Evolutionary conservation across 768 basidiomycete genomes (phyloP).

Genomic region (Psilocybe subaeruginosa): DNA sequence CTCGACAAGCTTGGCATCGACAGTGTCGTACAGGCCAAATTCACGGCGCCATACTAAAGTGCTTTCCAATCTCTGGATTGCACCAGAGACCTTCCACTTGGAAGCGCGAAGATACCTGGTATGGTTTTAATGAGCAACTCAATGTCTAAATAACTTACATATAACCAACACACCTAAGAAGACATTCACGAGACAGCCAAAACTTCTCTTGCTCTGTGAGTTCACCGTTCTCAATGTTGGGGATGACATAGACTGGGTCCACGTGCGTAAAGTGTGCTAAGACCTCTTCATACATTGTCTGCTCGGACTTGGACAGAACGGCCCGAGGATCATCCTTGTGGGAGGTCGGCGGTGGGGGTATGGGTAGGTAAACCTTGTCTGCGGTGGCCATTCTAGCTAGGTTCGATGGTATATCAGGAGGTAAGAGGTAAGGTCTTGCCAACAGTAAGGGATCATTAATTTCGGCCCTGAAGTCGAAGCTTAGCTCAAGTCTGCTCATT

Average conservation of each 20-base stretch:
- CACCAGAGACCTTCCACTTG: conserved; percentile 66
- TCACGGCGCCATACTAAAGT: conserved; percentile 84
- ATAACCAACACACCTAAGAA: conserved; percentile 53
- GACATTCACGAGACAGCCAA: conserved; percentile 80
- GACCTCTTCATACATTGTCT: conserved; percentile 54
- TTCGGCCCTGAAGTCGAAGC: not conserved
- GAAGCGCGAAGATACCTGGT: conserved; percentile 76
- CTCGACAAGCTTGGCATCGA: conserved; percentile 67
- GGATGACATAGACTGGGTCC: conserved; percentile 47
- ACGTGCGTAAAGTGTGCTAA: conserved; percentile 60
- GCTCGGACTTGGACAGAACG: conserved; percentile 45
- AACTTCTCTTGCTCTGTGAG: conserved; percentile 72
- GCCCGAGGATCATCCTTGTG: conserved; percentile 34
- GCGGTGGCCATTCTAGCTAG: conserved; percentile 17
- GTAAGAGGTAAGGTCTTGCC: no score
- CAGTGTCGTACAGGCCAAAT: conserved; percentile 66
- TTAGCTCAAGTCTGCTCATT: conserved; percentile 1
- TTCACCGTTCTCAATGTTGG: conserved; percentile 45
- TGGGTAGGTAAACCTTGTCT: conserved; percentile 36
- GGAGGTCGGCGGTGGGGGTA: conserved; percentile 31
- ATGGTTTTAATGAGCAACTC: not conserved
- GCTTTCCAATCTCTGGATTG: conserved; percentile 68
- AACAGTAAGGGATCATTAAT: not conserved
- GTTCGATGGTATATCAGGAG: no score
- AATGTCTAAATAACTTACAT: not conserved